Evolutionary conservation across 202 grass and related monocot genomes (phyloP).

Genomic region (Panicum hallii): DNA sequence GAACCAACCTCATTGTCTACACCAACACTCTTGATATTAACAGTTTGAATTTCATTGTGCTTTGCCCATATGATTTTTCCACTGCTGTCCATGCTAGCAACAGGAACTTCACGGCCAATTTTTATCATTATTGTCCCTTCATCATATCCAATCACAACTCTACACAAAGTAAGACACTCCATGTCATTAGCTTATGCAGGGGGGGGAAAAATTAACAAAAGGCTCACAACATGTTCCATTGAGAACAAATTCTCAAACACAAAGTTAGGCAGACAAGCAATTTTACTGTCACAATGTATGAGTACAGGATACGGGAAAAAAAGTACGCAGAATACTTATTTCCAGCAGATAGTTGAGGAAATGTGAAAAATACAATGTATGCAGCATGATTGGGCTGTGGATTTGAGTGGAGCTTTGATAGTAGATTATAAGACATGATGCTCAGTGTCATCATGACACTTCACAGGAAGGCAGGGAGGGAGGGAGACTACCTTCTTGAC

Average conservation of each 20-base stretch:
- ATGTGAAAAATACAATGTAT: constrained; percentile 1
- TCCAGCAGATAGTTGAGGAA: constrained; percentile 6
- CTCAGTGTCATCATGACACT: background rate
- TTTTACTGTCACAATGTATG: background rate
- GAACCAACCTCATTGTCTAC: constrained; percentile 73
- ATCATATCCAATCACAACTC: constrained; percentile 83
- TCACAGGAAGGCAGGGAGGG: background rate
- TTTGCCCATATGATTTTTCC: constrained; percentile 95
- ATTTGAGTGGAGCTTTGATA: background rate
- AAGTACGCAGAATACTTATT: background rate
- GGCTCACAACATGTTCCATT: constrained; percentile 4
- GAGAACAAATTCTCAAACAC: background rate
- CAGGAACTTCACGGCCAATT: constrained; percentile 84
- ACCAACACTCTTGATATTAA: constrained; percentile 84
- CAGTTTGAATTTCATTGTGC: constrained; percentile 88
- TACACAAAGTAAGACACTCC: constrained; percentile 42
- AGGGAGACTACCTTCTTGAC: constrained; percentile 68
- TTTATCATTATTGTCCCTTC: constrained; percentile 93
- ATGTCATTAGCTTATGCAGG: constrained; percentile 23
- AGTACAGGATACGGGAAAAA: background rate
- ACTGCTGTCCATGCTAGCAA: constrained; percentile 85
- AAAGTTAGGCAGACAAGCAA: constrained; percentile 9
- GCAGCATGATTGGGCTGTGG: background rate
- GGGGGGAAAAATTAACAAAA: constrained; percentile 38
- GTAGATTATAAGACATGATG: constrained; percentile 31